Base-by-base conservation (phyloP, 2,329 filamentous ascomycete genomes). In the Penicillium sp. region DNA sequence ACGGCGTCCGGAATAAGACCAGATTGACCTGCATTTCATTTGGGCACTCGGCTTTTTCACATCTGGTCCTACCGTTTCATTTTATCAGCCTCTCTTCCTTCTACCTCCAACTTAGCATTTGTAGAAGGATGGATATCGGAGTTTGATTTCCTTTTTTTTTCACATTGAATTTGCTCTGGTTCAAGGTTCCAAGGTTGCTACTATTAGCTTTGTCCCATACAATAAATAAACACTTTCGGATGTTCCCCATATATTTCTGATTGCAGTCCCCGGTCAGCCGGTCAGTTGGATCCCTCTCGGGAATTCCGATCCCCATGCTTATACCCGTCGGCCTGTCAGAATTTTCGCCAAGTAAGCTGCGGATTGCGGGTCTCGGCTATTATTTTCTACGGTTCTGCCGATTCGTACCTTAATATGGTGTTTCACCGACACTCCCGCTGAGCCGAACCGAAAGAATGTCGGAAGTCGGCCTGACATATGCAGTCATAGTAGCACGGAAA, bases 61-160 rank as follows among this genome's bases (percentile, higher is more conserved):
- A 13, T 31, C 23, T 47, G 31, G 35, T 26, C 27, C 39, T n/a
- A 19, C 19, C 35, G 13, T 29, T 45, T 54, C 8, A 13, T 42
- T 35, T 26, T 25, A n/a, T 50, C 39, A 26, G n/a, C 48, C 29
- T 50, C 8, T 43, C 25, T 31, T 42, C 21, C 19, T 37, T 49
- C 33, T 29, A 39, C 14, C 11, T 47, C 45, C 35, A 33, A 25
- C 29, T 47, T 49, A 57, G 56, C 59, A 61, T 59, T 50, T 50
- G 50, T 59, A 61, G 56, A 61, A 54, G n/a, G 53, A 46, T 26
- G 50, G 56, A 46, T 50, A 43, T 48, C 35, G 55, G 59, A 55
- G 56, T 56, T 50, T 54, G 13, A 33, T 27, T 29, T 23, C 39
- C 4, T 13, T 45, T 50, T 50, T 50, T 7, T 39, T 39, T 25